Evolutionary conservation across 306 rosid genomes (phyloP).

Genomic region (Trifolium subterraneum): DNA sequence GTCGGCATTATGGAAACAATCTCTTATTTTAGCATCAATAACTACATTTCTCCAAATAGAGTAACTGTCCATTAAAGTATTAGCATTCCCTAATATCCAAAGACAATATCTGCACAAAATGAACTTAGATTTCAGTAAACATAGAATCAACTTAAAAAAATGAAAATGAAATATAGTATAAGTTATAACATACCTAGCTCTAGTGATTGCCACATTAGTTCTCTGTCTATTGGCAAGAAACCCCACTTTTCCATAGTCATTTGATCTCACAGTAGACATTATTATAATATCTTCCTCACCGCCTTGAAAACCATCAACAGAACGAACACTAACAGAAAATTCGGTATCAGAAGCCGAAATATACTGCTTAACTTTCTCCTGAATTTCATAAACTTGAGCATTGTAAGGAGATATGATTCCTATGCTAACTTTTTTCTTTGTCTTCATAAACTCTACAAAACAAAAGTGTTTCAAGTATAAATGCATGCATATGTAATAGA

Average conservation of each 20-base stretch:
- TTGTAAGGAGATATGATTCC: slow-evolving; percentile 61
- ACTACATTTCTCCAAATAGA: slow-evolving; percentile 49
- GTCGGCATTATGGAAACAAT: slow-evolving; percentile 39
- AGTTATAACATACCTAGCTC: slow-evolving; percentile 52
- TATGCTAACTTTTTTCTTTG: neutral
- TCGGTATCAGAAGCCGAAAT: neutral
- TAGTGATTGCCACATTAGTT: slow-evolving; percentile 61
- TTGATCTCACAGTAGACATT: slow-evolving; percentile 48
- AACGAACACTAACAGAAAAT: slow-evolving; percentile 53
- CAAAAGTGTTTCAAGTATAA: neutral
- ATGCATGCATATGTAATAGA: neutral
- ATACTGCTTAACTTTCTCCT: slow-evolving; percentile 45
- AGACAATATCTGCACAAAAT: slow-evolving; percentile 47
- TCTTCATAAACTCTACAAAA: slow-evolving; percentile 35
- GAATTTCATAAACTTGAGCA: slow-evolving; percentile 56
- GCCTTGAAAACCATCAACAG: slow-evolving; percentile 72
- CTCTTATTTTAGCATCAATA: slow-evolving; percentile 49
- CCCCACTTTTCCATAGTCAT: slow-evolving; percentile 48
- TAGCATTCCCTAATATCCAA: slow-evolving; percentile 57
- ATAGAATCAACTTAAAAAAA: neutral
- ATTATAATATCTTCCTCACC: slow-evolving; percentile 62
- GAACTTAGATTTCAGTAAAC: neutral
- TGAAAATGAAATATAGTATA: neutral
- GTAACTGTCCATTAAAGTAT: slow-evolving; percentile 41
- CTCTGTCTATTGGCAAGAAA: slow-evolving; percentile 57